Base-by-base conservation (phyloP, 805 yeast genomes). In the Metschnikowia lachancei region DNA sequence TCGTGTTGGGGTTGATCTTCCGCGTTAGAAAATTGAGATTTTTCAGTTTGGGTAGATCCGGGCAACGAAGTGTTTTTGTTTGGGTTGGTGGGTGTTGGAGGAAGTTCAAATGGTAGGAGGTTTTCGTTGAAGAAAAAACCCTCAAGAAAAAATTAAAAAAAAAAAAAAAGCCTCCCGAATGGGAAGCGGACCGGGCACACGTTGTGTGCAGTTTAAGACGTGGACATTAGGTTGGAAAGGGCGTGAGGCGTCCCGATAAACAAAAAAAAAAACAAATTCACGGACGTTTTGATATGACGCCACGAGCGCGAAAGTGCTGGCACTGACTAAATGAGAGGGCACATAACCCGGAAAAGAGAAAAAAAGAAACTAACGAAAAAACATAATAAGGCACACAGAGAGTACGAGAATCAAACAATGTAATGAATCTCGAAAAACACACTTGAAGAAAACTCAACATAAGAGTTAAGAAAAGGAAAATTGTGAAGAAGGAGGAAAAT, bases 121-220 rank as follows among this genome's bases (percentile, higher is more conserved):
- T 30, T 36, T 39, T 37, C 41, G 45, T 41, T 47, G 45, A 45
- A 34, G 41, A 30, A 39, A 38, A 45, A 39, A 41, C 40, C 32
- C 32, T 29, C 14, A 46, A 38, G 26, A 42, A 36, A 45, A 35
- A 46, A 38, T 26, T 38, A 36, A 45, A 35, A 30, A 45, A 28
- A 24, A 31, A 39, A 35, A 40, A 36, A 46, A 36, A 17, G 34
- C 18, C 19, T 36, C 33, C 16, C 34, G 26, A 45, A 30, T 41
- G 19, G 45, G 45, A 37, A 41, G 36, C 33, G 20, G 33, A 10
- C 36, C 31, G 13, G 45, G 35, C 4, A 33, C 49, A 12, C 7
- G 8, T 16, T 40, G 44, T 35, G 43, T 16, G 36, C 39, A 41
- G 41, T 28, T 18, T 30, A 18, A 39, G 37, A 41, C 38, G 31